Percentiles rank a stretch among this genome's conserved stretches.
phyloP scores from a whole-genome alignment of 176 grass and related monocot species.

The Sorghum bicolor region DNA sequence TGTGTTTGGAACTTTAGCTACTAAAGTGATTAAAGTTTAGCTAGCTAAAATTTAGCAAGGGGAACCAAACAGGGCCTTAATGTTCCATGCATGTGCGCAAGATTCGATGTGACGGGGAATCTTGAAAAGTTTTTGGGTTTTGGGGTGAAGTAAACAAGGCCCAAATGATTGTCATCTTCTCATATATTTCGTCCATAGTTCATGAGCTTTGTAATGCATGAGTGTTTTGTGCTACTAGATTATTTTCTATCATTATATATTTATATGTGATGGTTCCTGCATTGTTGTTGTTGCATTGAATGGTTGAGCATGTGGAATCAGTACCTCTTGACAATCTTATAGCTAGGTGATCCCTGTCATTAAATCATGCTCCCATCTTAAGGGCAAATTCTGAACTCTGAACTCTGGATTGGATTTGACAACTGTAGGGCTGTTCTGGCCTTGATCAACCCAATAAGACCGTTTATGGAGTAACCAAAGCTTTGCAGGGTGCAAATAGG shows the following conservation, averaged over 20 bases:
- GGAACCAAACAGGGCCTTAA: too few species aligned
- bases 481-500: not conserved
- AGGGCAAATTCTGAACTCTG: not conserved
- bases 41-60: too few species aligned
- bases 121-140: too few species aligned
- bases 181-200: not conserved
- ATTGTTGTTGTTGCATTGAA: not conserved
- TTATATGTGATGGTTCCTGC: not conserved
- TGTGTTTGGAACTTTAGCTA: too few species aligned
- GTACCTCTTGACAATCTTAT: not conserved
- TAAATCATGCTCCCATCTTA: not conserved
- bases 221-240: not conserved
- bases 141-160: too few species aligned
- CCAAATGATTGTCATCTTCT: not conserved
- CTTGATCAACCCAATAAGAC: not conserved
- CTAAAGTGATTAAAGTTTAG: too few species aligned
- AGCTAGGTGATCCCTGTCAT: not conserved
- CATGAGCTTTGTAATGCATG: not conserved
- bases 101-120: too few species aligned
- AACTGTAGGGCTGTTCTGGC: not conserved
- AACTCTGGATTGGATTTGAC: not conserved
- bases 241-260: not conserved
- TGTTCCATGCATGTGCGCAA: too few species aligned
- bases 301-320: not conserved
- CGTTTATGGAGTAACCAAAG: not conserved